phyloP scores from a whole-genome alignment of 768 basidiomycete species.

The Lentinus brumalis region DNA sequence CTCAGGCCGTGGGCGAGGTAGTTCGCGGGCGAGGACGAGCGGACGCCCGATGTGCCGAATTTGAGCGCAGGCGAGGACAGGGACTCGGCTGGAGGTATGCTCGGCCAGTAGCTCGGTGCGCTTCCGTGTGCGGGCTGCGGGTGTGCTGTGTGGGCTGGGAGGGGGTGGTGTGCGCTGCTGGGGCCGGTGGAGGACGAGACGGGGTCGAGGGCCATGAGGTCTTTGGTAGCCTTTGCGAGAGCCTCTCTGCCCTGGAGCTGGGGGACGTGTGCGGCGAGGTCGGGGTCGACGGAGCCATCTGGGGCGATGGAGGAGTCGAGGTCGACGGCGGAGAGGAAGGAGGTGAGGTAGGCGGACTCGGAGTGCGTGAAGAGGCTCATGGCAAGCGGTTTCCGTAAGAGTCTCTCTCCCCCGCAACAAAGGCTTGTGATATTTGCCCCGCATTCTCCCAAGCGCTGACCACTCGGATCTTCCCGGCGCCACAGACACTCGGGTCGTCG shows the following conservation, averaged over 20 bases:
- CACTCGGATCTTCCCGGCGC: constrained; percentile 6
- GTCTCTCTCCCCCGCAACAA: background rate
- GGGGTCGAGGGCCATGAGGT: constrained; percentile 71
- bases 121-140: constrained; percentile 13
- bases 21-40: constrained; percentile 13
- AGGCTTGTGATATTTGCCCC: constrained; percentile 21
- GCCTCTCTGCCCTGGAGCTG: constrained; percentile 61
- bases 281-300: constrained; percentile 39
- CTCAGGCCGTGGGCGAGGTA: constrained; percentile 9
- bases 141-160: constrained; percentile 7
- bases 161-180: constrained; percentile 13
- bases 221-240: constrained; percentile 78
- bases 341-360: constrained; percentile 69
- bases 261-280: constrained; percentile 45
- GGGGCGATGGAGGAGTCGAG: constrained; percentile 40
- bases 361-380: constrained; percentile 69
- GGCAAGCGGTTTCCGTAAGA: background rate
- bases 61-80: background rate
- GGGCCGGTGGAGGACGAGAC: constrained; percentile 24
- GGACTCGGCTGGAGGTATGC: constrained; percentile 7
- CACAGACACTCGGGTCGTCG: too few species aligned
- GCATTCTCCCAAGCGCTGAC: background rate
- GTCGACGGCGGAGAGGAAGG: constrained; percentile 63
- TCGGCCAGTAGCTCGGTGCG: constrained; percentile 23
- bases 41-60: background rate